A percentile compares a stretch with the other conserved stretches of the same genome.
Evolutionary conservation across 1,284 basidiomycete genomes (phyloP).

Genomic region (Cutaneotrichosporon dermatis): DNA sequence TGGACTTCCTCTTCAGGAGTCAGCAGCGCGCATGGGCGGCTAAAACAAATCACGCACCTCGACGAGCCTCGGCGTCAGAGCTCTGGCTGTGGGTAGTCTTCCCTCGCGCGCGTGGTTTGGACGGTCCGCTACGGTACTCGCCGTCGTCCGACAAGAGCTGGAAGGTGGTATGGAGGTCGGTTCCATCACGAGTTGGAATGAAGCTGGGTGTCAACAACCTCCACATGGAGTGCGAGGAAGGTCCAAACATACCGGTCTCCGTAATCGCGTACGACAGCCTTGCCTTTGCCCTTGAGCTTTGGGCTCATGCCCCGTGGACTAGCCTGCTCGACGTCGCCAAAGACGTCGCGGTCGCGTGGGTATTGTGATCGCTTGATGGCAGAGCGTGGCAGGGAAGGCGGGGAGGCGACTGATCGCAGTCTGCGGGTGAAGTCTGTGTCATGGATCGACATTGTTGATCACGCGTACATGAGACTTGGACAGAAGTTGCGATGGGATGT

Average conservation of each 20-base stretch:
- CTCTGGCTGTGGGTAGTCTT: constrained; percentile 36
- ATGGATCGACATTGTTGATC: constrained; percentile 23
- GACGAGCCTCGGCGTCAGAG: constrained; percentile 48
- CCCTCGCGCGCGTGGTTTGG: constrained; percentile 37
- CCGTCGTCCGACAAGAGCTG: constrained; percentile 50
- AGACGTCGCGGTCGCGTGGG: constrained; percentile 27
- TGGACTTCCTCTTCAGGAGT: constrained; percentile 52
- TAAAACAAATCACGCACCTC: constrained; percentile 31
- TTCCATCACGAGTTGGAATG: constrained; percentile 54
- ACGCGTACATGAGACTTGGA: constrained; percentile 8
- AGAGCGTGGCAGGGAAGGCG: constrained; percentile 18
- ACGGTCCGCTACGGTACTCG: constrained; percentile 17
- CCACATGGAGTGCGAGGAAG: background rate
- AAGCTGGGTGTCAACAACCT: constrained; percentile 44
- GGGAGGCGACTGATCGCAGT: constrained; percentile 23
- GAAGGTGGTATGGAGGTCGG: constrained; percentile 53
- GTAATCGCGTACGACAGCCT: constrained; percentile 42
- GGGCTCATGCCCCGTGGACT: constrained; percentile 29
- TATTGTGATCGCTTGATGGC: constrained; percentile 5
- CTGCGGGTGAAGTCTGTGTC: constrained; percentile 39
- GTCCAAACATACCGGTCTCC: constrained; percentile 45
- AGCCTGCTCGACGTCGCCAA: constrained; percentile 26
- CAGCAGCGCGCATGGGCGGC: background rate
- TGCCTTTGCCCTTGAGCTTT: constrained; percentile 23
- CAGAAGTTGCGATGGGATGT: background rate